Percentiles rank a stretch among this genome's conserved stretches.
Evolutionary conservation across 768 basidiomycete species (phyloP).

Genomic region (Hericium erinaceus): DNA sequence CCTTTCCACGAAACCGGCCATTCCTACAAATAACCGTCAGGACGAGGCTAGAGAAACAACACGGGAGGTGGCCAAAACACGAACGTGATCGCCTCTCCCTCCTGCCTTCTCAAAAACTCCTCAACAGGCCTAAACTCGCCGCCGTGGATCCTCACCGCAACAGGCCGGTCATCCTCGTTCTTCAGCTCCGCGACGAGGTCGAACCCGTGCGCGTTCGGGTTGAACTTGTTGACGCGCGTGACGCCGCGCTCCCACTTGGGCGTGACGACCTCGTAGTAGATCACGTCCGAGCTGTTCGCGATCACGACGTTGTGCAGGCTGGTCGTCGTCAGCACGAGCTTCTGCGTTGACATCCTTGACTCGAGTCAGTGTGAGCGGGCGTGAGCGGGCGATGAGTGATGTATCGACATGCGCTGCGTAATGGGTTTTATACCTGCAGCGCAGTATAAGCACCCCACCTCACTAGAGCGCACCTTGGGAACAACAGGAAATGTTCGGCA

Average conservation of each 20-base stretch:
- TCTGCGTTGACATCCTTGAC: conserved; percentile 16
- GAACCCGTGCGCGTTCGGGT: conserved; percentile 22
- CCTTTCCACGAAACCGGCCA: conserved; percentile 19
- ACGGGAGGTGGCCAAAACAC: background rate
- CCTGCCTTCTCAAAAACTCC: conserved; percentile 22
- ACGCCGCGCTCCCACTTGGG: conserved; percentile 26
- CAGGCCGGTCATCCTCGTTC: conserved; percentile 20
- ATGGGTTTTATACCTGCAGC: background rate
- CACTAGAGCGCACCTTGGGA: conserved; percentile 2
- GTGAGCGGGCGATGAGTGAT: background rate
- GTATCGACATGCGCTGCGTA: background rate
- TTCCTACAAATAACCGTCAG: conserved; percentile 2
- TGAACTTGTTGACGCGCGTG: conserved; percentile 27
- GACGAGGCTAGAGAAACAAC: background rate
- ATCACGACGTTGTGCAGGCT: conserved; percentile 28
- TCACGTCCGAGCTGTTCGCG: conserved; percentile 27
- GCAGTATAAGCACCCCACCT: background rate
- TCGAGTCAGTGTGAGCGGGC: background rate
- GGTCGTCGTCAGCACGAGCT: conserved; percentile 30
- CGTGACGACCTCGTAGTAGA: conserved; percentile 33
- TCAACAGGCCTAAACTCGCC: conserved; percentile 19
- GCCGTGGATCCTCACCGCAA: conserved; percentile 22
- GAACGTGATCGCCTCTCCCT: conserved; percentile 8
- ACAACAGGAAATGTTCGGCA: background rate
- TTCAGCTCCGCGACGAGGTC: conserved; percentile 24